phyloP scores from a whole-genome alignment of 495 filamentous ascomycete species.

The Neurospora sp. region DNA sequence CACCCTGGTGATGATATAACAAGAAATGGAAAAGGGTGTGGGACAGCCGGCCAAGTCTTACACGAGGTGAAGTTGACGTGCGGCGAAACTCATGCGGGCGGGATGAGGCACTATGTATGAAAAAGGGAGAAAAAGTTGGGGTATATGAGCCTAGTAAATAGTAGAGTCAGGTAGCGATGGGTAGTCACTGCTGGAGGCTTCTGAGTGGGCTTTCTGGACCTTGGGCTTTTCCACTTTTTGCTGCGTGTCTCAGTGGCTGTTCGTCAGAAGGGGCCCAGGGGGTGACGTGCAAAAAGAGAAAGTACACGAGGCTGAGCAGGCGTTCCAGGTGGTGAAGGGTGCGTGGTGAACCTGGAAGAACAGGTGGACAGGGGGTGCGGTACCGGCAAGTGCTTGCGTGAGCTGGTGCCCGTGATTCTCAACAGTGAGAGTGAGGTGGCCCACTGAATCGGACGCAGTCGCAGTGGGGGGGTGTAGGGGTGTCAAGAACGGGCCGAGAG shows the following conservation, averaged over 20 bases:
- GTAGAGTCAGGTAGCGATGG: conserved; percentile 7
- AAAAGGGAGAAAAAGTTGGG: conserved; percentile 8
- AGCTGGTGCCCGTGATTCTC: background rate
- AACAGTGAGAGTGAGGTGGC: conserved; percentile 9
- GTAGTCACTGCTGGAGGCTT: conserved; percentile 13
- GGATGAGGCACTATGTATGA: background rate
- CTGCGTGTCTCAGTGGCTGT: conserved; percentile 27
- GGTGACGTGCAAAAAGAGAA: conserved; percentile 20
- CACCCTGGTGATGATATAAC: conserved; percentile 9
- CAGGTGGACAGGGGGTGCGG: background rate
- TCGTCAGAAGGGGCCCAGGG: conserved; percentile 5
- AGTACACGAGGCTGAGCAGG: conserved; percentile 28
- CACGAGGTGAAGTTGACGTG: conserved; percentile 12
- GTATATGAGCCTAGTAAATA: conserved; percentile 1
- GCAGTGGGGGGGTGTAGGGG: conserved; percentile 9
- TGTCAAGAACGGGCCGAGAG: background rate
- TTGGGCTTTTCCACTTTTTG: conserved; percentile 4
- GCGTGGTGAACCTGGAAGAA: conserved; percentile 6
- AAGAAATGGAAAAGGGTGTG: conserved; percentile 5
- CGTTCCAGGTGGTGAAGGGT: conserved; percentile 19
- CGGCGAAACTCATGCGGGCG: conserved; percentile 15
- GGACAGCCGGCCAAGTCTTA: conserved; percentile 5
- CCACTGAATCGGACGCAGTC: conserved; percentile 21
- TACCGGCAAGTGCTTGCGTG: background rate
- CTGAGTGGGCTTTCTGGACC: conserved; percentile 14